Evolutionary conservation across 805 yeast species (phyloP), one percentile per base, ranked within the genome.

Genomic region (Zygotorulaspora chibaensis): DNA sequence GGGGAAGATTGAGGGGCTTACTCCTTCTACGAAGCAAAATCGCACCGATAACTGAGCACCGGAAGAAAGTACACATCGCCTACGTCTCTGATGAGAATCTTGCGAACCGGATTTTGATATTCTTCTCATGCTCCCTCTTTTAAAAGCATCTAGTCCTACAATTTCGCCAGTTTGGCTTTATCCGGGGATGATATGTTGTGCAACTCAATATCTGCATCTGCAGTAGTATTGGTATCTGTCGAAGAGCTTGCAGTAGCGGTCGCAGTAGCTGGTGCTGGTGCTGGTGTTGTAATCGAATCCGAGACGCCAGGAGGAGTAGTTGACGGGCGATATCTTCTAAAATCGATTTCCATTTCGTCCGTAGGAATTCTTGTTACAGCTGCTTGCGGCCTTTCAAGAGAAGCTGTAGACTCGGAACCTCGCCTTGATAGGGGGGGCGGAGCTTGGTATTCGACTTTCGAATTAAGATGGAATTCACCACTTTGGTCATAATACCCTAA

Each of bases 401-500:
- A 35, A 47, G 68, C 67, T 52, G 83, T 82, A 1, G 86, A 73
- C 50, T 77, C 83, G 29, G 66, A 56, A 9, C 34, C 40, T 36
- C 41, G 51, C 79, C 73, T 2, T 88, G 90, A 53, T 15, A 57
- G 50, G n/a, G 57, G 48, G 6, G 67, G 66, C n/a, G 68, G 63
- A 8, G 61, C 56, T 18, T 54, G 38, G 33, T 50, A 51, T 35
- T 59, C 61, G 6, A 64, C 60, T 49, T 67, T 66, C 28, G 62
- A 56, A 43, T 68, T 70, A 8, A 66, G 47, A 50, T 69, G 74
- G 53, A 75, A 76, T 43, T 61, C 70, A 30, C 88, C 96, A 28
- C 72, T 62, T 29, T 67, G 68, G 61, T 86, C 93, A 56, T 85
- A 87, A 61, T 76, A 83, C 0, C 95, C 96, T 61, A 84, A 77